phyloP scores from a whole-genome alignment of 2,329 filamentous ascomycete species.

The Neofusicoccum ribis region DNA sequence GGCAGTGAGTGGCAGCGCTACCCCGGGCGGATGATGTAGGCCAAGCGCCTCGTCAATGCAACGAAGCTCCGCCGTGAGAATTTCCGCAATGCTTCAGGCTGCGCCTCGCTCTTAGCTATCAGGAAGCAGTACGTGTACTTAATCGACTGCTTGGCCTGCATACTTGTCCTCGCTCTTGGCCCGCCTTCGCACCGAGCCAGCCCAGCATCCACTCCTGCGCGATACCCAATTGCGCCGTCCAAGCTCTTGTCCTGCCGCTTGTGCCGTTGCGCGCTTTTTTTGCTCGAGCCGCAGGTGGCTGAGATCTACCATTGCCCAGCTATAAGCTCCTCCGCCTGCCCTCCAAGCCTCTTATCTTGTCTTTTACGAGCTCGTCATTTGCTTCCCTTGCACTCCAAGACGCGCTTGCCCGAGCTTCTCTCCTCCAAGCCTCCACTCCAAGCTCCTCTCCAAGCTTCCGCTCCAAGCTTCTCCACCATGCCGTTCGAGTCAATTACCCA shows the following conservation, averaged over 20 bases:
- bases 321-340: neutral
- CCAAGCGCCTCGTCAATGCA: slow-evolving; percentile 10
- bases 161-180: neutral
- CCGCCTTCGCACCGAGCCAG: neutral
- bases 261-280: neutral
- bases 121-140: neutral
- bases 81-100: neutral
- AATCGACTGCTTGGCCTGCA: neutral
- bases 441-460: neutral
- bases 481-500: neutral
- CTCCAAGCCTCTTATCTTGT: neutral
- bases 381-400: neutral
- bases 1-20: neutral
- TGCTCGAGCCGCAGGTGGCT: neutral
- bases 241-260: neutral
- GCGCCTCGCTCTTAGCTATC: neutral
- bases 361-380: neutral
- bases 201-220: neutral
- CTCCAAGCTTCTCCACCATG: neutral
- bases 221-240: neutral
- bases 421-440: neutral
- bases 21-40: slow-evolving; percentile 3
- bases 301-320: neutral
- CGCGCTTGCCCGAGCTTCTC: neutral
- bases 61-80: neutral